Evolutionary conservation across 768 basidiomycete genomes (phyloP).

Genomic region (Boletus pseudo-olivaceus): DNA sequence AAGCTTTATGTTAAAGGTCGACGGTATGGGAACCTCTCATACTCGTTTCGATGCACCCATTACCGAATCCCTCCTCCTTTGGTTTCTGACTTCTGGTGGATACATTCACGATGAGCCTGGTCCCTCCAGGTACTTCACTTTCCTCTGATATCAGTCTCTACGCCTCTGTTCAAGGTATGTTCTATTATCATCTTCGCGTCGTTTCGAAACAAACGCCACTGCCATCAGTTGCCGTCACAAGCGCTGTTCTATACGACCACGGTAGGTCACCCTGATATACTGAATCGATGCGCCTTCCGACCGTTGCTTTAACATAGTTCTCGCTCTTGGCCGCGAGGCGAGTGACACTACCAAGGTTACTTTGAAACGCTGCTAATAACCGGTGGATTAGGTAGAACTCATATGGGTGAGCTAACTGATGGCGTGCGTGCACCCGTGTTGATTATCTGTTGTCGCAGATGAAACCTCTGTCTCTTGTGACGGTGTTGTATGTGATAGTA

Average conservation of each 20-base stretch:
- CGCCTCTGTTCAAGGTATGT: conserved; percentile 23
- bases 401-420: conserved; percentile 25
- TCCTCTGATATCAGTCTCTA: conserved; percentile 10
- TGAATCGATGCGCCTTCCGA: neutral
- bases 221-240: conserved; percentile 26
- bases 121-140: conserved; percentile 6
- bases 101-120: conserved; percentile 21
- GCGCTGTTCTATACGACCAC: conserved; percentile 29
- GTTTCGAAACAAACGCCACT: conserved; percentile 2
- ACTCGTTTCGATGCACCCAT: neutral
- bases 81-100: conserved; percentile 1
- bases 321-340: conserved; percentile 28
- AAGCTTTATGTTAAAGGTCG: conserved; percentile 13
- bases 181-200: neutral
- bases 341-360: conserved; percentile 1
- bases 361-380: neutral
- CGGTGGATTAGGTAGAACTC: conserved; percentile 23
- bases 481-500: conserved; percentile 25
- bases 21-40: neutral
- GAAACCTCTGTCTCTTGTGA: conserved; percentile 26
- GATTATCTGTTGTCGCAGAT: conserved; percentile 13
- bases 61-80: neutral
- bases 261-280: conserved; percentile 6
- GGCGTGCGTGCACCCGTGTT: neutral
- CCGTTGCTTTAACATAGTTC: conserved; percentile 10